Base-by-base conservation (phyloP, 2,329 filamentous ascomycete genomes). In the Zasmidium angulare region DNA sequence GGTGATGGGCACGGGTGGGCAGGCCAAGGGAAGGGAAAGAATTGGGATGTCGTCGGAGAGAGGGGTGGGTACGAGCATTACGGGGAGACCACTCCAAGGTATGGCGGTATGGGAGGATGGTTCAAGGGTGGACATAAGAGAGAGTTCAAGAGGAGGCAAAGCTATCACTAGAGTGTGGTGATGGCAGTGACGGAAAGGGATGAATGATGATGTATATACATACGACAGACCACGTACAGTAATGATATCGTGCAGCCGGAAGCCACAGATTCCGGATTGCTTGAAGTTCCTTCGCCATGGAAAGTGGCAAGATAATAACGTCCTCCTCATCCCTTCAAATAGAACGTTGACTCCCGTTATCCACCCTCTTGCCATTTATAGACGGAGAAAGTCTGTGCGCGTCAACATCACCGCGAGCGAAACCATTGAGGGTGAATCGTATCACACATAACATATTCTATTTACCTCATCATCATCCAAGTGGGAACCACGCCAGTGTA, bases 11-110 rank as follows among this genome's bases (percentile, higher is more conserved):
- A 64, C 26, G 63, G 59, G 46, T 53, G 65, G 43, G 47, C 51
- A 9, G 60, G 48, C 17, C 36, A 64, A 26, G 61, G 56, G 7
- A 49, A 63, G 23, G 50, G 60, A 11, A 20, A 24, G 17, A 68
- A 67, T 52, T 56, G 55, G 36, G 60, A 63, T 59, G 23, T 47
- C 19, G 66, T 68, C 58, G 63, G 52, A 23, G 64, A 61, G 3
- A 53, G 49, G 48, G 40, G 51, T 51, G 50, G 58, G 29, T 55
- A 55, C 21, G n/a, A 48, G n/a, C 26, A 46, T 14, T 69, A 66
- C 50, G 56, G 55, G 36, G 62, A 64, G 61, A 23, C 55, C 14
- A 55, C 47, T n/a, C 67, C 36, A 17, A 14, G 36, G 36, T 43
- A 69, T 59, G 65, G 54, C 24, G 64, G 62, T 2, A 53, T 49